Percentiles rank a stretch among this genome's conserved stretches.
These are phyloP conservation scores for Phytophthora constricta DNA, from an alignment of 352 stramenopile genomes.

Conservation along the genomic window DNA sequence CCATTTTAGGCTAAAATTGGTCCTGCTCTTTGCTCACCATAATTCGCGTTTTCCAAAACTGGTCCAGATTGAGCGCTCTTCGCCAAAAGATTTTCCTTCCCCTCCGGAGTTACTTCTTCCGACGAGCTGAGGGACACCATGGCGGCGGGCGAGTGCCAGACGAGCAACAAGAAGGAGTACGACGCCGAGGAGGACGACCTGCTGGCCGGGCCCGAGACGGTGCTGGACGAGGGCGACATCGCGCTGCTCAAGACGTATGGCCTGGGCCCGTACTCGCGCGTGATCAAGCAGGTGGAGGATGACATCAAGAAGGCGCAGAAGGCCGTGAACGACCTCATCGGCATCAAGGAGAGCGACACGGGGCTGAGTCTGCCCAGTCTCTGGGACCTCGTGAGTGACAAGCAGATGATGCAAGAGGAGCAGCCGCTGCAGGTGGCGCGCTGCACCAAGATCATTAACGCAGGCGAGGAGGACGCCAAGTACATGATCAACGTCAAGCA, in stretches of 20 bases:
- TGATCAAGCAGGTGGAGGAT: conserved; percentile 98
- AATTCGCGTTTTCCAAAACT: too few species aligned
- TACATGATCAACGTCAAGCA: conserved; percentile 99
- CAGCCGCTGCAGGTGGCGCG: conserved; percentile 96
- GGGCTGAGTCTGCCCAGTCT: conserved; percentile 97
- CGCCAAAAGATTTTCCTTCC: not conserved
- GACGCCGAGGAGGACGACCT: conserved; percentile 93
- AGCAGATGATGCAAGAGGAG: conserved; percentile 99
- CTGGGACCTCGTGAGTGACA: conserved; percentile 99
- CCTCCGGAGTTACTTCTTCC: not conserved
- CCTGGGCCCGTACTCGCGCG: conserved; percentile 95
- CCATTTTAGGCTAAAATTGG: too few species aligned
- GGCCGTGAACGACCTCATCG: conserved; percentile 92
- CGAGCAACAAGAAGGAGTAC: conserved; percentile 95
- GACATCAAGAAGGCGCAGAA: conserved; percentile 98
- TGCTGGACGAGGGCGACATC: conserved; percentile 96
- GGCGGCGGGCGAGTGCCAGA: conserved; percentile 94
- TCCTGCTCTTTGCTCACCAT: too few species aligned
- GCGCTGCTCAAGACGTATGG: conserved; percentile 99
- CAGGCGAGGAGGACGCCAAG: conserved; percentile 95
- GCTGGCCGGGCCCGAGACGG: conserved; percentile 74
- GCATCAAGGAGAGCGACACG: conserved; percentile 99
- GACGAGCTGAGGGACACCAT: conserved; percentile 14
- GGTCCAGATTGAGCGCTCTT: too few species aligned
- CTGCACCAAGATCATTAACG: conserved; percentile 97